Conservation (phyloP, 2,329 filamentous ascomycete genomes). For the Neurospora crassa region DNA sequence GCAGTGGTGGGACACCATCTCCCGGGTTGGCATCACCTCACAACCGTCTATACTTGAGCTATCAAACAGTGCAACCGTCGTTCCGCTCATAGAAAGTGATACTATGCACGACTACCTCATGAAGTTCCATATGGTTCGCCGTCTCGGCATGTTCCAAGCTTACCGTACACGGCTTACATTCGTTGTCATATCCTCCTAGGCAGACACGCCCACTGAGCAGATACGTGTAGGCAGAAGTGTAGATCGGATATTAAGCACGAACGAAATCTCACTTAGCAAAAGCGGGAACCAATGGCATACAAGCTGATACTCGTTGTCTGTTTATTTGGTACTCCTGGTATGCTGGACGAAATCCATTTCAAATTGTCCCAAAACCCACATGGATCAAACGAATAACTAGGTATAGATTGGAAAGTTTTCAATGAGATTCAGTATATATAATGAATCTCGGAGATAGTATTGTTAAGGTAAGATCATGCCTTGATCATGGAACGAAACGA, state of each 20-base stretch:
- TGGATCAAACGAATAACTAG: too few relatives aligned
- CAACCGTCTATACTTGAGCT: not conserved
- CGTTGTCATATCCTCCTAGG: not conserved
- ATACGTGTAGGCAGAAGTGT: not conserved
- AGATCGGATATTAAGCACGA: not conserved
- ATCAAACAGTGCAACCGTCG: not conserved
- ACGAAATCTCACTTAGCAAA: not conserved
- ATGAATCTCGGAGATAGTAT: too few relatives aligned
- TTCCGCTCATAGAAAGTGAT: not conserved
- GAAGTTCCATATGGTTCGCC: not conserved
- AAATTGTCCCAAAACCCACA: too few relatives aligned
- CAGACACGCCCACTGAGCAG: not conserved
- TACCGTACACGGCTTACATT: not conserved
- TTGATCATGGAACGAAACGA: too few relatives aligned
- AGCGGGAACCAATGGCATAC: not conserved
- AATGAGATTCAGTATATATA: too few relatives aligned
- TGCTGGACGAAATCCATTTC: too few relatives aligned
- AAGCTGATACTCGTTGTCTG: too few relatives aligned
- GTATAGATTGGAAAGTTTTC: too few relatives aligned
- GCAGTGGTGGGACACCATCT: not conserved
- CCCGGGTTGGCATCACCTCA: not conserved
- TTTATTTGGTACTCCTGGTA: too few relatives aligned
- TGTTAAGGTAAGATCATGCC: too few relatives aligned
- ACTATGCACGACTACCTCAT: not conserved
- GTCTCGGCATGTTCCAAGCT: not conserved